Evolutionary conservation across 164 flowering plant species (phyloP).

Genomic region (Macadamia tetraphylla): DNA sequence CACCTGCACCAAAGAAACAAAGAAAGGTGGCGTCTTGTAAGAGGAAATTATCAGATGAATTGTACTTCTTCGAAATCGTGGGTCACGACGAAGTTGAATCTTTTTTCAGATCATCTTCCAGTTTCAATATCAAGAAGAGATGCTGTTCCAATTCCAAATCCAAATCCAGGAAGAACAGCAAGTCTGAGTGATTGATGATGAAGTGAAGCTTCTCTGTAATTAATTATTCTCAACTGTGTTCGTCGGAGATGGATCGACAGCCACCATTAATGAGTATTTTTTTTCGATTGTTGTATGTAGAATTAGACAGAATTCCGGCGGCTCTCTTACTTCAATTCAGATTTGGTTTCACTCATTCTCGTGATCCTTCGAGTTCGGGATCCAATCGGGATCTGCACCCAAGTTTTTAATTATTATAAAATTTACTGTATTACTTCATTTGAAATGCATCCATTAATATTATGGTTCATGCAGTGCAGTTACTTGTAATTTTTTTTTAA

Average conservation of each 20-base stretch:
- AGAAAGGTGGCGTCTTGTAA: conserved; percentile 5
- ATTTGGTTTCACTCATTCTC: no score
- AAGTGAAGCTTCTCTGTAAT: background rate
- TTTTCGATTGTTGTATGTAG: background rate
- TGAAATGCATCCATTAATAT: background rate
- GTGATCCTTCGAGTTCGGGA: no score
- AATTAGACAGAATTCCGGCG: background rate
- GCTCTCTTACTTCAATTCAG: background rate
- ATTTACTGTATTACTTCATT: background rate
- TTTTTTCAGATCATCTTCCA: background rate
- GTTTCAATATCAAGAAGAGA: background rate
- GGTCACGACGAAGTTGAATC: conserved; percentile 8
- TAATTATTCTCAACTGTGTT: background rate
- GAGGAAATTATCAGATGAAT: conserved; percentile 21
- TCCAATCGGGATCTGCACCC: background rate
- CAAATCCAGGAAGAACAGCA: no score
- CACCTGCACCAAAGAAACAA: conserved; percentile 34
- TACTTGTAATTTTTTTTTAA: no score
- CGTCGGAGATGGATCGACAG: background rate
- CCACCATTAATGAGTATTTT: background rate
- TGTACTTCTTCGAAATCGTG: conserved; percentile 19
- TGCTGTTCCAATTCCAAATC: background rate
- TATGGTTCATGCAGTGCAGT: no score
- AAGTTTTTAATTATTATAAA: no score
- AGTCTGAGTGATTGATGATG: background rate